Percentiles rank a stretch among this genome's conserved stretches.
These are phyloP conservation scores for Chenopodium quinoa DNA, from an alignment of 148 eudicot genomes.

Conservation along the genomic window DNA sequence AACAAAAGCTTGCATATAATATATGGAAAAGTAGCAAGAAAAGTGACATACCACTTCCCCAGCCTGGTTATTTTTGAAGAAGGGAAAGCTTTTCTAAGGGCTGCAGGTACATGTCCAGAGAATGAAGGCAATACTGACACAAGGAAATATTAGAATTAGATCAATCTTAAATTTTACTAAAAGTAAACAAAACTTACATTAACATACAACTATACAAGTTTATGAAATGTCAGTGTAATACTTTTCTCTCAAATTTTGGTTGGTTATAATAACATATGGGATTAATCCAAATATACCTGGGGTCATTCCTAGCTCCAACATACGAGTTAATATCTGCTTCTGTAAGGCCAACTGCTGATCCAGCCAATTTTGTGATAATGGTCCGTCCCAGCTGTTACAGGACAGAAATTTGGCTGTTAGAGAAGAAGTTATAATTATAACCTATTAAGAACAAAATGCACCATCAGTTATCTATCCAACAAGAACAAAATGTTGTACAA, in stretches of 20 bases:
- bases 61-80: constrained; percentile 83
- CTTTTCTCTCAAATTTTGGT: background rate
- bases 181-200: background rate
- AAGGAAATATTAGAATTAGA: background rate
- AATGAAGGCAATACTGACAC: constrained; percentile 88
- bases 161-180: background rate
- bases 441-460: background rate
- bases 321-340: constrained; percentile 74
- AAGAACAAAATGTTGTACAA: background rate
- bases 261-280: background rate
- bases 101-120: constrained; percentile 94
- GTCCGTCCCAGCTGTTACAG: constrained; percentile 92
- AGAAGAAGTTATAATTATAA: background rate
- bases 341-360: constrained; percentile 81
- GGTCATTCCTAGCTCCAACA: constrained; percentile 93
- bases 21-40: constrained; percentile 12
- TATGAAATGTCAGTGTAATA: background rate
- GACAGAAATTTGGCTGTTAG: constrained; percentile 6
- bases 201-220: background rate
- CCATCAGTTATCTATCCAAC: background rate
- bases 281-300: constrained; percentile 60
- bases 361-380: constrained; percentile 86
- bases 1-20: constrained; percentile 3
- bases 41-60: constrained; percentile 70
- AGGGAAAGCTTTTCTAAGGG: constrained; percentile 68